Percentiles rank a stretch among this genome's conserved stretches.
These are phyloP conservation scores for Panaeolus cyanescens DNA, from an alignment of 768 basidiomycete species.

Conservation along the genomic window DNA sequence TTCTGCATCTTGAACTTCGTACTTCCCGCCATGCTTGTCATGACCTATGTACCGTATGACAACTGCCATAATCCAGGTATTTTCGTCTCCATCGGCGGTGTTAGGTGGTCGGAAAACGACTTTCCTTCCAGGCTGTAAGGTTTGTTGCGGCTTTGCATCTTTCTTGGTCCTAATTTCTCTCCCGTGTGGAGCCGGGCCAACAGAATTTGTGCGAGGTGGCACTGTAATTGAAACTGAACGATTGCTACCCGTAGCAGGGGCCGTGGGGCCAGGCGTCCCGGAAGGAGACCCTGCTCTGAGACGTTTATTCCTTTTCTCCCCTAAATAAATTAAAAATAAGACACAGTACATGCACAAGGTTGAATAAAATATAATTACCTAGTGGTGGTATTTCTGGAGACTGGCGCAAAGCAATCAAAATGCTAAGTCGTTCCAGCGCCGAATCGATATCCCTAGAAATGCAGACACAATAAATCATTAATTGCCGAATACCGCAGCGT, in stretches of 20 bases:
- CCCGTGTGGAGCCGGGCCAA: constrained; percentile 55
- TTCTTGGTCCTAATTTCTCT: constrained; percentile 70
- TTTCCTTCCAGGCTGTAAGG: constrained; percentile 72
- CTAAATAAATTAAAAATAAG: constrained; percentile 8
- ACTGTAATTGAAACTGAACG: constrained; percentile 59
- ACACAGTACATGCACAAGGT: neutral
- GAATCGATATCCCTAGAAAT: constrained; percentile 65
- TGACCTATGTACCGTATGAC: constrained; percentile 69
- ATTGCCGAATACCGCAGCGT: constrained; percentile 5
- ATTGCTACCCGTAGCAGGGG: constrained; percentile 31
- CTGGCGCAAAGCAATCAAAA: constrained; percentile 73
- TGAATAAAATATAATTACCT: constrained; percentile 40
- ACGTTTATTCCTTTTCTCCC: constrained; percentile 80
- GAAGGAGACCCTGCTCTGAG: constrained; percentile 71
- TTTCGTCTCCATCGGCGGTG: constrained; percentile 50
- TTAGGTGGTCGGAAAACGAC: constrained; percentile 78
- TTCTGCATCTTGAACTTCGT: constrained; percentile 86
- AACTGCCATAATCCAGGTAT: constrained; percentile 80
- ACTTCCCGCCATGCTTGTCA: constrained; percentile 70
- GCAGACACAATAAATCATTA: constrained; percentile 5
- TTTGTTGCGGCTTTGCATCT: constrained; percentile 65
- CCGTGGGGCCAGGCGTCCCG: constrained; percentile 48
- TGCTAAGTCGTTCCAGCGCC: constrained; percentile 65
- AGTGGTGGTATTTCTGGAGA: constrained; percentile 62
- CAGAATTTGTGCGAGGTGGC: constrained; percentile 55